Conservation (phyloP, 108 stramenopile genomes). For the Phaeodactylum tricornutum region DNA sequence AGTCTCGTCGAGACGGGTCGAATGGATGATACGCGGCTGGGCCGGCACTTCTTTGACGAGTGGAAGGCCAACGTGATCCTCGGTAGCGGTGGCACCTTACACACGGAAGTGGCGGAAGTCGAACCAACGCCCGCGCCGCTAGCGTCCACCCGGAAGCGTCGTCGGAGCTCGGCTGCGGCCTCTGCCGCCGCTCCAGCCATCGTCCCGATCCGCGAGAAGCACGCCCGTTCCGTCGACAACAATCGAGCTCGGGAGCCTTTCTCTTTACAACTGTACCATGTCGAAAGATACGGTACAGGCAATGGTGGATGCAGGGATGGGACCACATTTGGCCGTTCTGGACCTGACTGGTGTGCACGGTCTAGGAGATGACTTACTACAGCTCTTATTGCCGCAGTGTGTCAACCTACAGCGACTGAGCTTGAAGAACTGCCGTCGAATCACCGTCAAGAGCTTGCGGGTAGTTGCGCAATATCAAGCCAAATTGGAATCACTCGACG, state of each 20-base stretch:
- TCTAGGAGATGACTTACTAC: constrained; percentile 37
- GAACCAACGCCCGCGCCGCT: neutral
- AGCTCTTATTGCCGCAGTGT: constrained; percentile 18
- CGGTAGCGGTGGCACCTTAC: neutral
- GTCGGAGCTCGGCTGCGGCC: constrained; percentile 1
- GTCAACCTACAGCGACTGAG: constrained; percentile 42
- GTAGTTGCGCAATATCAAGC: constrained; percentile 12
- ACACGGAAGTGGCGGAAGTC: neutral
- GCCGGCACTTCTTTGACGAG: constrained; percentile 57
- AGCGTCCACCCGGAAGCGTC: neutral
- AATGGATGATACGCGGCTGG: constrained; percentile 59
- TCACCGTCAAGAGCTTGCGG: constrained; percentile 34
- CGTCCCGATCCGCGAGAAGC: neutral
- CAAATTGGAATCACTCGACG: constrained; percentile 36
- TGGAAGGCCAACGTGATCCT: constrained; percentile 30
- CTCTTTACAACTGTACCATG: constrained; percentile 57
- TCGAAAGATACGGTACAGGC: constrained; percentile 41
- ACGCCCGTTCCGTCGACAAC: neutral
- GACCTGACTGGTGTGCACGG: constrained; percentile 62
- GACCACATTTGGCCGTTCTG: constrained; percentile 40
- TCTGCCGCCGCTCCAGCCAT: constrained; percentile 1
- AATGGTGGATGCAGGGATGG: constrained; percentile 41
- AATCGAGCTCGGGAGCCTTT: constrained; percentile 27
- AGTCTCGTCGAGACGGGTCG: constrained; percentile 65
- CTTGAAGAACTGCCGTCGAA: constrained; percentile 69